Evolutionary conservation across 495 filamentous ascomycete species (phyloP).

Genomic region (Penicillium mononematosum): DNA sequence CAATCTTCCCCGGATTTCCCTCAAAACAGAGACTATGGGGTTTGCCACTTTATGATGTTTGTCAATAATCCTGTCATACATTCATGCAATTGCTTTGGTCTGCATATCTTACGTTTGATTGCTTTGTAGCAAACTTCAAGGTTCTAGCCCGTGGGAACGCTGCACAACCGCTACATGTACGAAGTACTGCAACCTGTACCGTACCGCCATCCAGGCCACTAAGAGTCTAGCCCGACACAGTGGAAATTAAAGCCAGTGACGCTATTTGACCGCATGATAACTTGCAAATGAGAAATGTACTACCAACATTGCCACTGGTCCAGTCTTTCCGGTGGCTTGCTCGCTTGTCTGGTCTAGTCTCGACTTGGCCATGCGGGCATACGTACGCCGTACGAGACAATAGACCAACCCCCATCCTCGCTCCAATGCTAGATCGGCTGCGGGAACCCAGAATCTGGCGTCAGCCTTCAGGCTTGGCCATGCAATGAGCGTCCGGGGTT

Average conservation of each 20-base stretch:
- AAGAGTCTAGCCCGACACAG: constrained; percentile 1
- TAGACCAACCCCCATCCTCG: not conserved
- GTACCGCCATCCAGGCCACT: not conserved
- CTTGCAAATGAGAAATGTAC: not conserved
- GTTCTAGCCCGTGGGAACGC: not conserved
- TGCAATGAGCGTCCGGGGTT: constrained; percentile 14
- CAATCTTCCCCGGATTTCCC: constrained; percentile 21
- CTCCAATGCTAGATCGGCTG: constrained; percentile 11
- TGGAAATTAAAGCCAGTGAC: not conserved
- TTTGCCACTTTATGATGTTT: not conserved
- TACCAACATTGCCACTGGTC: constrained; percentile 6
- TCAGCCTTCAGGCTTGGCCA: constrained; percentile 20
- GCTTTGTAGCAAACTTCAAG: not conserved
- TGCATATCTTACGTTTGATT: not conserved
- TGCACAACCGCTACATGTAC: constrained; percentile 10
- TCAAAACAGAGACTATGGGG: not conserved
- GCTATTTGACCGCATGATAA: constrained; percentile 1
- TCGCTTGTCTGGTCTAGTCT: constrained; percentile 7
- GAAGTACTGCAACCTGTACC: not conserved
- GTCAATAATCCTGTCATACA: not conserved
- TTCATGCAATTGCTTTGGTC: not conserved
- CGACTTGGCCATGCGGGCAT: constrained; percentile 14
- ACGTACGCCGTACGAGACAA: constrained; percentile 7
- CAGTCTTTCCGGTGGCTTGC: constrained; percentile 1
- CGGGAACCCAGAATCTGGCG: constrained; percentile 8